Conservation (phyloP, 345 rosid species). For the Lumnitzera littorea region DNA sequence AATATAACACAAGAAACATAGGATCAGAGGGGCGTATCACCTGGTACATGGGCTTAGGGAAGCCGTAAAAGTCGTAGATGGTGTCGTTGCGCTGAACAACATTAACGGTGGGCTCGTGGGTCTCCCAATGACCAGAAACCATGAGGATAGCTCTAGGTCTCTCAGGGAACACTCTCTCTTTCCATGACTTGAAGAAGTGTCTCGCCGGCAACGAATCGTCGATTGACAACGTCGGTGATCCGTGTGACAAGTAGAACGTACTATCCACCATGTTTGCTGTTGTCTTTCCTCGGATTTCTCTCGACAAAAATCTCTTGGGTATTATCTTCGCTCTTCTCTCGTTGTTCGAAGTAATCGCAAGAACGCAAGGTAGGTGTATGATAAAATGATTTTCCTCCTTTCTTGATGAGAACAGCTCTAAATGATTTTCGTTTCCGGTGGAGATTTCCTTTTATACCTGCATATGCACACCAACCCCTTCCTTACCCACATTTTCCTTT, state of each 20-base stretch:
- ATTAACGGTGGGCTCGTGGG: slow-evolving; percentile 55
- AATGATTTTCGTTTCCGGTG: too few relatives aligned
- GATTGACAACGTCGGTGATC: slow-evolving; percentile 70
- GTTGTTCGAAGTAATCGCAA: too few relatives aligned
- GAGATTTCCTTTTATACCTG: too few relatives aligned
- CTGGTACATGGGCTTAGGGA: slow-evolving; percentile 76
- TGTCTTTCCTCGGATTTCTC: too few relatives aligned
- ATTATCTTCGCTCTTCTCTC: too few relatives aligned
- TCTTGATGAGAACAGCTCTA: too few relatives aligned
- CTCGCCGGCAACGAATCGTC: slow-evolving; percentile 63
- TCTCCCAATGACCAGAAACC: slow-evolving; percentile 92
- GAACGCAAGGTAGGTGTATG: too few relatives aligned
- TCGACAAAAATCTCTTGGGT: too few relatives aligned
- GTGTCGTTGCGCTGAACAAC: slow-evolving; percentile 47
- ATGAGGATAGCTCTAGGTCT: slow-evolving; percentile 65
- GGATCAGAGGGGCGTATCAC: slow-evolving; percentile 12
- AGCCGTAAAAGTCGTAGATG: slow-evolving; percentile 71
- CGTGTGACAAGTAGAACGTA: slow-evolving; percentile 70
- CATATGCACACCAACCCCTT: too few relatives aligned
- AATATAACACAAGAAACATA: too few relatives aligned
- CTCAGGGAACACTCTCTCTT: slow-evolving; percentile 17
- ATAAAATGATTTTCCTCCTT: too few relatives aligned
- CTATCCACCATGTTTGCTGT: slow-evolving; percentile 17
- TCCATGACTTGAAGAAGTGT: slow-evolving; percentile 67
- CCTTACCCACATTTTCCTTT: too few relatives aligned